Base-by-base conservation (phyloP, 1,284 basidiomycete species). In the Rhizopogon parksii region DNA sequence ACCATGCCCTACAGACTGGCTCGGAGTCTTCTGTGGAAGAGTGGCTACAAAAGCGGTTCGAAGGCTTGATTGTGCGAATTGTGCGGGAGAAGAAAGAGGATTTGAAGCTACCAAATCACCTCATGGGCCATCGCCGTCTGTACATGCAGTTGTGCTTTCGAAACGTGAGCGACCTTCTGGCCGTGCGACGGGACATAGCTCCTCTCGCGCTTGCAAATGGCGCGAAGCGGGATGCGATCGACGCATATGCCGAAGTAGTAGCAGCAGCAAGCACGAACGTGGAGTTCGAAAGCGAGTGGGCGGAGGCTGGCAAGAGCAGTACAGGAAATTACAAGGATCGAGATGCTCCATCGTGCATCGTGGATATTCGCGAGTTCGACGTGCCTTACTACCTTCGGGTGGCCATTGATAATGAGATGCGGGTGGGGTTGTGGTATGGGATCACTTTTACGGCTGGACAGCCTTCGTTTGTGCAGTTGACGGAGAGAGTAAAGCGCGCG, bases 221-320 rank as follows among this genome's bases (percentile, higher is more conserved):
- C 45, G 87, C 91, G n/a, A 96, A 95, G 70, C 83, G 95, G 24
- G 88, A 91, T 57, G 95, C 96, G 0, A 87, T 99, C 9, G 96
- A 99, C 67, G 94, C 95, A 0, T 99, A 99, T 64, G 95, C 96
- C 2, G 95, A 99, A 60, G 93, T 98, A n/a, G 83, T 99, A 52
- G 76, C 77, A 9, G 66, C 73, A 4, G 75, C 74, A 3, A 68
- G 60, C 39, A 72, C 75, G 19, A 79, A 82, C 40, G 79, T 90
- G 53, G 84, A 85, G 43, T 73, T 88, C 35, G 88, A 89, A 40
- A 79, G 78, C 9, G 77, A 78, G 47, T 86, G 79, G 84, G 73
- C 74, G 27, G 80, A 77, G 30, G 60, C 68, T 6, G 63, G 65
- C 2, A 77, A 79, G 17, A 72, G 70, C 37, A 69, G 67, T 48